These are phyloP conservation scores for Hyaloscypha finlandica DNA, from an alignment of 495 filamentous ascomycete species.

Conservation along the genomic window DNA sequence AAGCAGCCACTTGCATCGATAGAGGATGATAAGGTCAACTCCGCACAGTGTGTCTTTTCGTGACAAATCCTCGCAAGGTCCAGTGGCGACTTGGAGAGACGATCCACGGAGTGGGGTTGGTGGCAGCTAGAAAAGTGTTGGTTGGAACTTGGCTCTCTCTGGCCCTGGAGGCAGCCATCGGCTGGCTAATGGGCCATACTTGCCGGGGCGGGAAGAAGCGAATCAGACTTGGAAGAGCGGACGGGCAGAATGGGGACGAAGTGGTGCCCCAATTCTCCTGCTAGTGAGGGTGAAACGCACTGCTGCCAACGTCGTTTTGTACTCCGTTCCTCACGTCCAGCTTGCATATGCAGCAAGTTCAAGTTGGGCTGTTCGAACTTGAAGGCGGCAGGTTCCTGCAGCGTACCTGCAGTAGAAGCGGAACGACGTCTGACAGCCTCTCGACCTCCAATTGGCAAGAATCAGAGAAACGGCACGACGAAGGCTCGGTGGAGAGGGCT, in stretches of 20 bases:
- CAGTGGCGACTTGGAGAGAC: not conserved
- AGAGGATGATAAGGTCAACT: constrained; percentile 12
- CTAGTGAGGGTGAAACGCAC: not conserved
- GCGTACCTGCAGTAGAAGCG: constrained; percentile 29
- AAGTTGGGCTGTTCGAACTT: not conserved
- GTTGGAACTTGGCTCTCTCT: not conserved
- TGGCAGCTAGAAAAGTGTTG: not conserved
- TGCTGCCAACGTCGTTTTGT: not conserved
- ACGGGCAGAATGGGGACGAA: not conserved
- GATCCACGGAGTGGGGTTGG: constrained; percentile 24
- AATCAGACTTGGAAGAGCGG: constrained; percentile 1
- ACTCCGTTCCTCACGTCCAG: not conserved
- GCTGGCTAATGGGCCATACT: not conserved
- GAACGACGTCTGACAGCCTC: not conserved
- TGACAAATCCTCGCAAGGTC: not conserved
- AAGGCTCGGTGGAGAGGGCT: not conserved
- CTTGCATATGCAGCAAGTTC: not conserved
- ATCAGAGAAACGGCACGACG: not conserved
- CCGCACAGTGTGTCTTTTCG: not conserved
- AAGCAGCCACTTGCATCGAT: constrained; percentile 9
- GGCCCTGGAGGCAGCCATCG: not conserved
- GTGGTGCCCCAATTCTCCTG: not conserved
- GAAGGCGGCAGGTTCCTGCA: constrained; percentile 24
- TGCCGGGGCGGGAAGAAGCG: constrained; percentile 10
- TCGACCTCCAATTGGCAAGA: constrained; percentile 1